Evolutionary conservation across 345 rosid species (phyloP).

Genomic region (Camelina laxa): DNA sequence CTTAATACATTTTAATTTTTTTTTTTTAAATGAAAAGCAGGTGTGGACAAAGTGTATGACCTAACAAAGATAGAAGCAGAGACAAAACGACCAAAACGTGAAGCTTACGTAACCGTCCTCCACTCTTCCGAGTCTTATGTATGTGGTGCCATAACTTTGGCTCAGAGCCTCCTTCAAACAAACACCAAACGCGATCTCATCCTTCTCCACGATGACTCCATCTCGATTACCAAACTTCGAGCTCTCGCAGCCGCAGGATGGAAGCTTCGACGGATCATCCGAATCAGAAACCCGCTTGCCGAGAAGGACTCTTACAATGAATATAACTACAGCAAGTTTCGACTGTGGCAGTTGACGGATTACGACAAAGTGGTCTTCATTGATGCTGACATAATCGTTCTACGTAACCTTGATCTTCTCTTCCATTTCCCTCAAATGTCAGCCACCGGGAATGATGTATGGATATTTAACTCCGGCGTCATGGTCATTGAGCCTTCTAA

Average conservation of each 20-base stretch:
- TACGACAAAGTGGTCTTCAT: slow-evolving; percentile 86
- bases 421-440: slow-evolving; percentile 88
- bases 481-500: slow-evolving; percentile 97
- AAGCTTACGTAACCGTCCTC: slow-evolving; percentile 89
- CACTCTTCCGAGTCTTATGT: slow-evolving; percentile 89
- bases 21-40: slow-evolving; percentile 48
- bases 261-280: slow-evolving; percentile 63
- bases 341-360: slow-evolving; percentile 89
- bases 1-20: no score
- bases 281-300: slow-evolving; percentile 88
- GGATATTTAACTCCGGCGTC: slow-evolving; percentile 89
- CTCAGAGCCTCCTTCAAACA: slow-evolving; percentile 80
- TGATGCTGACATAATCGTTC: slow-evolving; percentile 84
- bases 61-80: slow-evolving; percentile 57
- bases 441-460: slow-evolving; percentile 84
- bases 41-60: slow-evolving; percentile 66
- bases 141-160: slow-evolving; percentile 88
- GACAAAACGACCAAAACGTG: slow-evolving; percentile 58
- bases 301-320: slow-evolving; percentile 72
- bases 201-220: slow-evolving; percentile 78
- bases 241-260: slow-evolving; percentile 81
- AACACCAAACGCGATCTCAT: slow-evolving; percentile 85
- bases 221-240: slow-evolving; percentile 61
- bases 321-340: slow-evolving; percentile 89
- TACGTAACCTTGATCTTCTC: slow-evolving; percentile 75